Evolutionary conservation across 2,329 filamentous ascomycete species (phyloP).

Genomic region (Dothistroma septosporum): DNA sequence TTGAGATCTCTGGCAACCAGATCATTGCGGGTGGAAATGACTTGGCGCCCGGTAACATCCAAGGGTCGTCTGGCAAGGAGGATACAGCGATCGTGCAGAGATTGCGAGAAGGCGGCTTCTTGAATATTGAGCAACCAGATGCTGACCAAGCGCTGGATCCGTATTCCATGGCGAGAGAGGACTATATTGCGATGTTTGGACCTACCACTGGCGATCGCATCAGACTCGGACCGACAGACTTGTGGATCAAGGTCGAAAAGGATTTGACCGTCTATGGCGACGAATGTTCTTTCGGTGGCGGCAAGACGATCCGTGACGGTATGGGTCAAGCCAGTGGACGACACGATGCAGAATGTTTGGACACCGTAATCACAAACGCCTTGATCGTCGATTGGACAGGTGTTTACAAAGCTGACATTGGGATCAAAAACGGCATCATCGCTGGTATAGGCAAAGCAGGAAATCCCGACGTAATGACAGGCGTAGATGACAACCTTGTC

Average conservation of each 20-base stretch:
- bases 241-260: slow-evolving; percentile 87
- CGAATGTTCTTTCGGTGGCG: slow-evolving; percentile 91
- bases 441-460: slow-evolving; percentile 89
- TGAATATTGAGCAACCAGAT: slow-evolving; percentile 66
- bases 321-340: slow-evolving; percentile 90
- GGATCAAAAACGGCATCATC: slow-evolving; percentile 82
- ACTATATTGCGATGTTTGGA: slow-evolving; percentile 86
- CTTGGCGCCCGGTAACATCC: slow-evolving; percentile 68
- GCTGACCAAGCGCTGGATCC: slow-evolving; percentile 55
- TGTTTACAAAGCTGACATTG: slow-evolving; percentile 96
- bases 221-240: slow-evolving; percentile 73
- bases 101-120: slow-evolving; percentile 70
- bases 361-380: slow-evolving; percentile 85
- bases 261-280: slow-evolving; percentile 84
- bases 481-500: slow-evolving; percentile 71
- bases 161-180: slow-evolving; percentile 68
- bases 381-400: slow-evolving; percentile 86
- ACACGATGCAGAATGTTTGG: slow-evolving; percentile 66
- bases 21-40: slow-evolving; percentile 81
- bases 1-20: slow-evolving; percentile 78
- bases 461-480: slow-evolving; percentile 96
- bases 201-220: slow-evolving; percentile 86
- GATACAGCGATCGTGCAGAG: slow-evolving; percentile 55
- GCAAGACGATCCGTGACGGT: slow-evolving; percentile 87
- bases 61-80: slow-evolving; percentile 38